Base-by-base conservation (phyloP, 129 eudicot genomes). In the Dittrichia graveolens region DNA sequence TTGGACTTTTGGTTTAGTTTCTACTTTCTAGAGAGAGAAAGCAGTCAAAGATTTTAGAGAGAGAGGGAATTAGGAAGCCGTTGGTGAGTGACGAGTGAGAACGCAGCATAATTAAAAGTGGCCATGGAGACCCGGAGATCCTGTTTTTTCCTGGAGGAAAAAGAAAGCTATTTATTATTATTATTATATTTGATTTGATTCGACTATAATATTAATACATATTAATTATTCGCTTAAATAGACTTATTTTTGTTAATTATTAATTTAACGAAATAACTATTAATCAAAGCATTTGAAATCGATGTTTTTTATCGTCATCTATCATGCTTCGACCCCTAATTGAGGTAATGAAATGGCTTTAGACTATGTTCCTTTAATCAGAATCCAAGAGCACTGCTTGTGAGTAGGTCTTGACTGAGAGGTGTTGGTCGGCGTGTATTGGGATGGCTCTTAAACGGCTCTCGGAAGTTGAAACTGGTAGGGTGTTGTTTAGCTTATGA, bases 11-110 rank as follows among this genome's bases (percentile, higher is more conserved):
- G 71, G 52, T 37, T 74, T 74, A 18, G 39, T 56, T 50, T 74
- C 9, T 18, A 12, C n/a, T 54, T 71, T 65, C 0, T 64, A 68
- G 75, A 67, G 70, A 56, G 74, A 67, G 44, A 69, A 48, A 67
- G 42, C 6, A 53, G 76, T 77, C 76, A 77, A 67, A 48, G 71
- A 16, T 69, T 69, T 69, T 53, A 34, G 78, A 73, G 69, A 61
- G 46, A 75, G 24, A 53, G 40, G 4, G 63, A 3, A 19, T 8
- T 62, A 64, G 40, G 79, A 74, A 64, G 72, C 71, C 72, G 72
- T 50, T 63, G 64, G 41, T 40, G 72, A 49, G 62, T 52, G 41
- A 41, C 41, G 2, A 70, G 54, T 72, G 77, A 46, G 47, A 59
- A 72, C 59, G 44, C 77, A 73, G 61, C 41, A 61, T 61, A 45